A percentile compares a stretch with the other conserved stretches of the same genome.
Conservation (phyloP, 73 alveolate genomes). For the Blepharisma stoltei region DNA sequence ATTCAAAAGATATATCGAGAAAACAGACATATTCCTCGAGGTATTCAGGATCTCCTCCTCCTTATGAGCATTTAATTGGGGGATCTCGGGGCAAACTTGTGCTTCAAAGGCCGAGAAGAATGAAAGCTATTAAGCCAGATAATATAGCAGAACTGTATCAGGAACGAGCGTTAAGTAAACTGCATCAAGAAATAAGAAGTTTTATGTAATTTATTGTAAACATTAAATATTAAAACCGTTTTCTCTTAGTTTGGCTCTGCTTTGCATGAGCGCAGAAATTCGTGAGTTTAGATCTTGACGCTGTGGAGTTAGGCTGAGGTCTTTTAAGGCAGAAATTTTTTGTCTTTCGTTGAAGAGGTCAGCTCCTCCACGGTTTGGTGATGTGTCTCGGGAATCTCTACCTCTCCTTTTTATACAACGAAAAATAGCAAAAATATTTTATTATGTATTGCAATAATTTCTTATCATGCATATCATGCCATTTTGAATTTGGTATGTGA, state of each 20-base stretch:
- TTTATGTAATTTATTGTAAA: not conserved
- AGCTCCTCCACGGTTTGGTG: no score
- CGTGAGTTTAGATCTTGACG: not conserved
- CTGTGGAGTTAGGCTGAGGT: not conserved
- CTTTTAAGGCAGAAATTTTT: no score
- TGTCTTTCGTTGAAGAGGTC: no score
- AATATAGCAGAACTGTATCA: not conserved
- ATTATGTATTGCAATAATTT: no score
- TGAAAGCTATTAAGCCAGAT: not conserved
- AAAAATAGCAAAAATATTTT: no score
- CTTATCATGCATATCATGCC: no score
- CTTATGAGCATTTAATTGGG: not conserved
- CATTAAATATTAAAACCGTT: not conserved
- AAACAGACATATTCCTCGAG: not conserved
- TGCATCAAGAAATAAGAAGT: not conserved
- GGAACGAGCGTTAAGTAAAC: not conserved
- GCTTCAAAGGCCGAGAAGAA: not conserved
- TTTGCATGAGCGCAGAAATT: constrained; percentile 16
- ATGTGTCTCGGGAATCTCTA: no score
- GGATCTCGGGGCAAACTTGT: not conserved
- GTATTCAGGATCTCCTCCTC: not conserved
- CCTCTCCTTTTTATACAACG: no score
- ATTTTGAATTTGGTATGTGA: no score
- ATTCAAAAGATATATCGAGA: not conserved
- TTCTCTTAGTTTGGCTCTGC: not conserved